Base-by-base conservation (phyloP, 1,284 basidiomycete species). In the Inonotus obliquus region DNA sequence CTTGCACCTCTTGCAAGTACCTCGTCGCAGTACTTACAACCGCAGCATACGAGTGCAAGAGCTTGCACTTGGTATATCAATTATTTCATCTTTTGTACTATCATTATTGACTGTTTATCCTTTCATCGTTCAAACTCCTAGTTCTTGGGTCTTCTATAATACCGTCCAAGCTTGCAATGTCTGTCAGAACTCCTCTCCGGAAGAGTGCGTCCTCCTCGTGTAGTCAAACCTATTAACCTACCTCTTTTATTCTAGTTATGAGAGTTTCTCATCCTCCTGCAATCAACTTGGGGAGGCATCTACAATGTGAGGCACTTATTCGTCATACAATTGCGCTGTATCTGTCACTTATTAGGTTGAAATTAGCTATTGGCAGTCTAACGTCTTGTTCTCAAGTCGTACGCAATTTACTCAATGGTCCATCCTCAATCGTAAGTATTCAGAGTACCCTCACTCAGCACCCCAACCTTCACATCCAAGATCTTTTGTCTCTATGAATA, bases 71-170 rank as follows among this genome's bases (percentile, higher is more conserved):
- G 62, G 62, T 63, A 17, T 49, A 57, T 48, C 2, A 39, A 29
- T 23, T 49, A 13, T n/a, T 11, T 47, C 1, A 27, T 35, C 23
- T 25, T 23, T 44, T 44, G 13, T 17, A n/a, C 7, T 14, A 2
- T 6, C 19, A 10, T 25, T 27, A 21, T 19, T 59, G 32, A 54
- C n/a, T 13, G 14, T 1, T 44, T 54, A 6, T 38, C n/a, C n/a
- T n/a, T n/a, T n/a, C n/a, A n/a, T 14, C n/a, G 17, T 23, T 2
- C 32, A 32, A 27, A 5, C 9, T 39, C n/a, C 11, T 39, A 63
- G 62, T 56, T 63, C 62, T 23, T 63, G 62, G 62, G 62, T 48
- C 11, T 45, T 56, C 17, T 63, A 63, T 27, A 63, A 63, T 39
- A 45, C 45, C 0, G 27, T 63, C n/a, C 23, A 55, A 27, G 62